A percentile compares a stretch with the other conserved stretches of the same genome.
Evolutionary conservation across 306 rosid genomes (phyloP).

Genomic region (Luffa aegyptiaca): DNA sequence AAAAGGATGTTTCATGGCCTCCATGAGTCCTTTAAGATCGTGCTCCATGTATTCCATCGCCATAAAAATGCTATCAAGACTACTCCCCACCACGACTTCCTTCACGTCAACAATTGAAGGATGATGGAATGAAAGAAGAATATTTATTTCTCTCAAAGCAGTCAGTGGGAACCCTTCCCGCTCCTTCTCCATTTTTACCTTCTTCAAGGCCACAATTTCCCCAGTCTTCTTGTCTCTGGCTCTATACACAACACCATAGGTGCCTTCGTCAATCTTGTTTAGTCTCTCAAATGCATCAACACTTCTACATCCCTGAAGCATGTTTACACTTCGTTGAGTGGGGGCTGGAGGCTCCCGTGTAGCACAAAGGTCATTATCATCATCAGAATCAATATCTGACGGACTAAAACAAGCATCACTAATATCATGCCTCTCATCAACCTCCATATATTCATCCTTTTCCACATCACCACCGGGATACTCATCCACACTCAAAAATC

Average conservation of each 20-base stretch:
- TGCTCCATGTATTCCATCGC: slow-evolving; percentile 91
- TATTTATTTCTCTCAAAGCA: slow-evolving; percentile 85
- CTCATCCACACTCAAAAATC: slow-evolving; percentile 18
- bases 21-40: slow-evolving; percentile 66
- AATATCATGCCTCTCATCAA: slow-evolving; percentile 16
- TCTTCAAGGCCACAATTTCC: slow-evolving; percentile 77
- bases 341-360: slow-evolving; percentile 13
- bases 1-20: slow-evolving; percentile 53
- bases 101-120: slow-evolving; percentile 80
- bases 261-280: slow-evolving; percentile 86
- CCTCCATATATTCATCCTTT: slow-evolving; percentile 11
- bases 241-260: slow-evolving; percentile 89
- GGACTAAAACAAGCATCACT: not conserved
- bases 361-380: slow-evolving; percentile 11
- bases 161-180: slow-evolving; percentile 73
- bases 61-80: slow-evolving; percentile 71
- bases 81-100: slow-evolving; percentile 65
- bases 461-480: slow-evolving; percentile 6
- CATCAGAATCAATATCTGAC: slow-evolving; percentile 25
- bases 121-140: slow-evolving; percentile 70
- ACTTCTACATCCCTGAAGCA: slow-evolving; percentile 67
- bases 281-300: slow-evolving; percentile 72
- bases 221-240: slow-evolving; percentile 80
- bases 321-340: slow-evolving; percentile 34
- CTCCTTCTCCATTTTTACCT: slow-evolving; percentile 83